These are phyloP conservation scores for Neurospora sp. DNA, from an alignment of 495 filamentous ascomycete genomes.

Conservation along the genomic window DNA sequence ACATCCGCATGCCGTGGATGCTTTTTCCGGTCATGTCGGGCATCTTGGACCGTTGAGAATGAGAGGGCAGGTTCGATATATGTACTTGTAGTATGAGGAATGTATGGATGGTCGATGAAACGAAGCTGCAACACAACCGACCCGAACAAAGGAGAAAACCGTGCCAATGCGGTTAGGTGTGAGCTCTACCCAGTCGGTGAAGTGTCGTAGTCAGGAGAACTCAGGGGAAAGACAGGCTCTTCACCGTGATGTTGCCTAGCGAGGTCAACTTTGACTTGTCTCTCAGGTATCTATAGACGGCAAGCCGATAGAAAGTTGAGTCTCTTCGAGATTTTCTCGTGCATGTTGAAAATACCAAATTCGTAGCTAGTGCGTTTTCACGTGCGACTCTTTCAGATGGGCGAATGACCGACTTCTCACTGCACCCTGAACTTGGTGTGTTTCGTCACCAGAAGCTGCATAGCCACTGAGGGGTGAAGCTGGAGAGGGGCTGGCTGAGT, in stretches of 20 bases:
- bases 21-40: background rate
- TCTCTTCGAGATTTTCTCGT: background rate
- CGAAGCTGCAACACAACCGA: constrained; percentile 15
- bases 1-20: background rate
- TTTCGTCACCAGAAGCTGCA: background rate
- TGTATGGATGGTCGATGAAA: constrained; percentile 18
- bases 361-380: background rate
- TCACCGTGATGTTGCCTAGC: background rate
- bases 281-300: background rate
- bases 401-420: background rate
- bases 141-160: background rate
- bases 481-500: background rate
- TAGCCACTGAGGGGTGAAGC: background rate
- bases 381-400: background rate
- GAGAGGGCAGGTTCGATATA: background rate
- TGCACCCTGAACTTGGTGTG: background rate
- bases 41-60: background rate
- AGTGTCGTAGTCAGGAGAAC: background rate
- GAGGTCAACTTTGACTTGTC: background rate
- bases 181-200: background rate
- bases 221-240: background rate
- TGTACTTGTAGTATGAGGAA: background rate
- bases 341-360: background rate
- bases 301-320: background rate
- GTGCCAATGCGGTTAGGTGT: background rate